Base-by-base conservation (phyloP, 306 rosid genomes). In the Sindora glabra region DNA sequence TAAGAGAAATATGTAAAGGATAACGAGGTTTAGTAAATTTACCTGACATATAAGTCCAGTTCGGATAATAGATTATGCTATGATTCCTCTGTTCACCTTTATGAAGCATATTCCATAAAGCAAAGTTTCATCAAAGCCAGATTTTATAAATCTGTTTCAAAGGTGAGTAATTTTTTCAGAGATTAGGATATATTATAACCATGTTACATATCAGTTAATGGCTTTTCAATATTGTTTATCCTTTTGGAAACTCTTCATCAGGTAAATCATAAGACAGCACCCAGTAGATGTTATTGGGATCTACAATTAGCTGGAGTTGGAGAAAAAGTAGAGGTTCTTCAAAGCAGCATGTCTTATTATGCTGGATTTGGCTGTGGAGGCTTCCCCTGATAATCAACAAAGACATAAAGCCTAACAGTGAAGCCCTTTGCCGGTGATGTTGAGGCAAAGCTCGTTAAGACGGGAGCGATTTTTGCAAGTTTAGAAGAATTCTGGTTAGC, bases 391-490 rank as follows among this genome's bases (percentile, higher is more conserved):
- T 69, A 67, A 8, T 22, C 38, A 12, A 46, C 21, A 5, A 86
- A 63, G 38, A 86, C 18, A 61, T 74, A 86, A 47, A 74, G 23
- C 70, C 69, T 86, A 8, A 79, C 79, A 48, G 22, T 46, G 17
- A 74, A 79, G 48, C 70, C 65, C n/a, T 29, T 54, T 33, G 67
- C 73, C 2, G 53, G 23, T 0, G 83, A 27, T 42, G 81, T 56
- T 3, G 71, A 48, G 5, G 69, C 64, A 3, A 72, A 39, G 60
- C 75, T 82, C 11, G 95, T 90, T 60, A 87, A 27, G 48, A 77
- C 69, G 5, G 95, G 97, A 63, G 95, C 77, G 54, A 83, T 86
- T 0, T 76, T 50, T 30, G 60, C 55, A 51, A 90, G 53, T 46
- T 40, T 41, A 2, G 81, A 65, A 5, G 82, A 69, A 69, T 83